Evolutionary conservation across 192 early-diverging fungal genomes (phyloP), one percentile per base, ranked within the genome.

Genomic region (Coemansia sp.): DNA sequence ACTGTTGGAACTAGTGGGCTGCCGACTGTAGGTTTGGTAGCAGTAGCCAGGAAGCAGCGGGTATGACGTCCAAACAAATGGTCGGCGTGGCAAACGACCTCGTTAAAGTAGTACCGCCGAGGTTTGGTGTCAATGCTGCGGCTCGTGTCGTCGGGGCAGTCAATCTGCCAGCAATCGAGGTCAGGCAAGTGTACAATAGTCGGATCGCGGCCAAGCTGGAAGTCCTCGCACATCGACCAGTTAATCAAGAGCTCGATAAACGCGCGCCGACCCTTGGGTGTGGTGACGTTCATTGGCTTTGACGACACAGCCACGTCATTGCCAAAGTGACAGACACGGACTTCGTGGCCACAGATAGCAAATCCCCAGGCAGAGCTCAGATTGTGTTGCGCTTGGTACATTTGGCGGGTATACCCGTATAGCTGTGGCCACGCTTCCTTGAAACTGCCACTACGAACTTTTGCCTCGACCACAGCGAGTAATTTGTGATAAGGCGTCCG

Each of bases 321-420:
- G 15, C 51, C 24, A 29, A 74, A 24, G 34, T 67, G 46, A 5
- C 41, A 65, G 1, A 36, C 59, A 12, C 38, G 11, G 12, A 65
- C 36, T 0, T 60, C 34, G 5, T 41, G 15, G 18, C 40, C 54
- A 12, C 73, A 75, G 29, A 70, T 38, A 3, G 55, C 43, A 3
- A 70, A 7, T 1, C 68, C 74, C 74, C 74, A 76, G 2, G 65
- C 61, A 40, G 40, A 76, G 34, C 68, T 59, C 6, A 68, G 42
- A n/a, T 71, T 15, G 11, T n/a, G 40, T 40, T 76, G 74, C 18
- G 3, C 8, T 4, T 18, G 2, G 41, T 66, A 66, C 24, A 75
- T 38, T 27, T 44, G 29, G 27, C 49, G 7, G 2, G 51, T 57
- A 67, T 69, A 65, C 7, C 46, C 62, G 5, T 47, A 27, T 15